Evolutionary conservation across 495 filamentous ascomycete species (phyloP).

Genomic region (Viridothelium virens): DNA sequence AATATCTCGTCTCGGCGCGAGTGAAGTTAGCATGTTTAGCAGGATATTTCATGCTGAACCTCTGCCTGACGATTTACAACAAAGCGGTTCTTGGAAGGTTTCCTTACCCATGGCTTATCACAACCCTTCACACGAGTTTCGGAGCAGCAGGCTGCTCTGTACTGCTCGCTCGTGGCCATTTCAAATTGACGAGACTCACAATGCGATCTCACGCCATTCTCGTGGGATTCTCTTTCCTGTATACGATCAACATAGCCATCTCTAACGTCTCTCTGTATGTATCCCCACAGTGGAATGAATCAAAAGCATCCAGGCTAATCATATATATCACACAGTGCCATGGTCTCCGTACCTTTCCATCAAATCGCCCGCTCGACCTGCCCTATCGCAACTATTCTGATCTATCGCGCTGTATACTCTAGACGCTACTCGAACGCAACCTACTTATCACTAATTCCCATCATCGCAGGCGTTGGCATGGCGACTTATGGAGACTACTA

Average conservation of each 20-base stretch:
- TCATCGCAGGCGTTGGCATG: slow-evolving; percentile 49
- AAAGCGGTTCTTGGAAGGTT: slow-evolving; percentile 48
- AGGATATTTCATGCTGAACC: slow-evolving; percentile 47
- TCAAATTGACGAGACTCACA: slow-evolving; percentile 42
- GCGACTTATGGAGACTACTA: slow-evolving; percentile 53
- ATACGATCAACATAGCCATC: slow-evolving; percentile 53
- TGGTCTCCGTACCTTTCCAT: slow-evolving; percentile 53
- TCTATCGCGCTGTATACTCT: slow-evolving; percentile 45
- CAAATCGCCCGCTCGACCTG: slow-evolving; percentile 52
- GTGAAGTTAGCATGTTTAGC: slow-evolving; percentile 41
- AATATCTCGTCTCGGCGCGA: slow-evolving; percentile 20
- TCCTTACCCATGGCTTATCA: slow-evolving; percentile 51
- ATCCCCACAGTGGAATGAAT: not conserved
- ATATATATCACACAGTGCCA: slow-evolving; percentile 20
- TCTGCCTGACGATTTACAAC: slow-evolving; percentile 48
- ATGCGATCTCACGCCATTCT: slow-evolving; percentile 42
- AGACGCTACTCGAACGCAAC: slow-evolving; percentile 43
- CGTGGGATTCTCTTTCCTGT: slow-evolving; percentile 47
- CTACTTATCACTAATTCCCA: slow-evolving; percentile 49
- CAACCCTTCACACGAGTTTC: slow-evolving; percentile 45
- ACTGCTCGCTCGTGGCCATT: slow-evolving; percentile 40
- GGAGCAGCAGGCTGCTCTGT: slow-evolving; percentile 45
- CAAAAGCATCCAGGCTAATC: not conserved
- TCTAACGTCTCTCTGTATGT: slow-evolving; percentile 45
- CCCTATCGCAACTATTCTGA: slow-evolving; percentile 48